Conservation (phyloP, 176 grass and related monocot genomes). For the Oryza coarctata region DNA sequence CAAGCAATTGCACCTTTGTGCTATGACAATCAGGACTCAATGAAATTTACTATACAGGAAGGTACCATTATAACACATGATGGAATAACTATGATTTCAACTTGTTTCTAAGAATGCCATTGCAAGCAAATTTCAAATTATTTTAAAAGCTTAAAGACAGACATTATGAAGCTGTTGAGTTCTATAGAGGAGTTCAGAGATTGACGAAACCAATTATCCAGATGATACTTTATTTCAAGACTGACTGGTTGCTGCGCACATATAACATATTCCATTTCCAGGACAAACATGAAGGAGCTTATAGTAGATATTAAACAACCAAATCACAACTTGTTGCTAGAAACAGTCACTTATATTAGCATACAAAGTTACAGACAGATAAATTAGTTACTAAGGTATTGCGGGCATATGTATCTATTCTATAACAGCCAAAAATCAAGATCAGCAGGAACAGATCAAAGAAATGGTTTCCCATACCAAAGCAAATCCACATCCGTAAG, state of each 20-base stretch:
- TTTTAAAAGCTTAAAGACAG: not conserved
- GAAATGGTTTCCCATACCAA: not conserved
- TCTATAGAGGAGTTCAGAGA: not conserved
- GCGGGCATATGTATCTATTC: not conserved
- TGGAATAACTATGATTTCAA: not conserved
- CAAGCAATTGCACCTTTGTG: not conserved
- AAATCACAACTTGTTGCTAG: not conserved
- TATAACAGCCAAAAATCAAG: not conserved
- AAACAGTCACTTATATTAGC: not conserved
- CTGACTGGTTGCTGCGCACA: not conserved
- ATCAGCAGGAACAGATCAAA: not conserved
- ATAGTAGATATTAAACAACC: not conserved
- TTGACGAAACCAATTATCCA: not conserved
- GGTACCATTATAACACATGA: not conserved
- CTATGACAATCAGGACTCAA: not conserved
- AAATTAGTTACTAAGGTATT: not conserved
- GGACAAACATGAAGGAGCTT: not conserved
- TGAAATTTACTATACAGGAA: not conserved
- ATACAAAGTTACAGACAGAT: not conserved
- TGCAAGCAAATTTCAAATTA: not conserved
- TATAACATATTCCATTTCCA: not conserved
- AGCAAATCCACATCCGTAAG: not conserved
- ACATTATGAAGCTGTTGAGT: not conserved
- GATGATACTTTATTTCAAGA: not conserved
- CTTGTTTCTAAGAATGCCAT: not conserved